Evolutionary conservation across 225 moss, liverwort and hornwort genomes (phyloP), one percentile per base, ranked within the genome.

Genomic region (Pleurozium schreberi): DNA sequence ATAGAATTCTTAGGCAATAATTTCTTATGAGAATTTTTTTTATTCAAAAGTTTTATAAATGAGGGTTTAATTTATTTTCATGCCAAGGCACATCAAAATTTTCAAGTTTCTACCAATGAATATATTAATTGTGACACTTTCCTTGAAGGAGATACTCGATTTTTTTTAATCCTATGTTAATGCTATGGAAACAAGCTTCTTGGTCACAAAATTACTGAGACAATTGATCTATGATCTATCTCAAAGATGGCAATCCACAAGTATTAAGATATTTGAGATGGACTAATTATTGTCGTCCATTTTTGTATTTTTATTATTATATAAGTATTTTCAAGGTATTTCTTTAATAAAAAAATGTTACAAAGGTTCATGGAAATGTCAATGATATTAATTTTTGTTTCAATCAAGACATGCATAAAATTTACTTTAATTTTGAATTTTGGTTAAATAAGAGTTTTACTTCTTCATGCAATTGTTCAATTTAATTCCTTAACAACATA

Each of bases 191-290:
- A 76, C 8, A 15, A 38, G 33, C 15, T 53, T 77, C 4, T 14
- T 33, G 3, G 14, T 77, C 9, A 77, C 20, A 53, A 75, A 34
- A 52, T 18, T 8, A 76, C 3, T 8, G 2, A 25, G 5, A 14
- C 5, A 12, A 33, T 34, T 5, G 16, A 53, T 52, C 13, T 76
- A 34, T 5, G 16, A 53, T 52, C 13, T 76, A 20, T 14, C 0
- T 4, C 15, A 77, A n/a, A n/a, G 17, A n/a, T 38, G 25, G n/a
- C 3, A 38, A 55, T 16, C 2, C 1, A 0, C 9, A 79, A 78
- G 4, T 57, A 36, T 10, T 14, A 52, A 52, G 50, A 13, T 50
- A 49, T 21, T 50, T 49, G 49, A 33, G 33, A 21, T 52, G 5
- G 4, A 79, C 57, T 79, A 4, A n/a, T 57, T 57, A 17, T 52